A percentile compares a stretch with the other conserved stretches of the same genome.
These are phyloP conservation scores for Talaromyces verruculosus DNA, from an alignment of 2,329 filamentous ascomycete genomes.

Conservation along the genomic window DNA sequence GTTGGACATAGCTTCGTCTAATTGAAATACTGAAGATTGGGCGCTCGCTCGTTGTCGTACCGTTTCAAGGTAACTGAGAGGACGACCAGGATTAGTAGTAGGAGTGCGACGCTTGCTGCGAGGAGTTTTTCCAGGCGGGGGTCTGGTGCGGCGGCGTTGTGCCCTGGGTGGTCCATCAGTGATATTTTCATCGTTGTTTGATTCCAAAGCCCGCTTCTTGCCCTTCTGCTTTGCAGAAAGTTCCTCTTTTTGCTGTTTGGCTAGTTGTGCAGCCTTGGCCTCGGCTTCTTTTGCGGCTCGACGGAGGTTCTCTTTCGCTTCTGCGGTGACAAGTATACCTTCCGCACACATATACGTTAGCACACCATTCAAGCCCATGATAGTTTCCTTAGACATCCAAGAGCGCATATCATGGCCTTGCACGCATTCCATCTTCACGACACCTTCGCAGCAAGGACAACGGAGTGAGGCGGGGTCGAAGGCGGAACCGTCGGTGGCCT, in stretches of 20 bases:
- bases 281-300: background rate
- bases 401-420: conserved; percentile 11
- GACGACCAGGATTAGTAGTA: conserved; percentile 4
- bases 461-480: background rate
- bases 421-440: conserved; percentile 10
- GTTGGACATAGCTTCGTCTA: conserved; percentile 15
- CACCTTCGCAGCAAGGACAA: conserved; percentile 17
- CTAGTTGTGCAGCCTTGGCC: background rate
- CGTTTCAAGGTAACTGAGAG: conserved; percentile 3
- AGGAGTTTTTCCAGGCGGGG: background rate
- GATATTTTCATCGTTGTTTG: conserved; percentile 8
- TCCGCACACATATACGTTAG: conserved; percentile 16
- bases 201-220: conserved; percentile 16
- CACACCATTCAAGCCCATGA: background rate
- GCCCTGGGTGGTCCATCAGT: conserved; percentile 14
- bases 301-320: conserved; percentile 5
- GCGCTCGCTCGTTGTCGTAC: background rate
- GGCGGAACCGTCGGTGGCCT: background rate
- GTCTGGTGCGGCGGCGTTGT: conserved; percentile 13
- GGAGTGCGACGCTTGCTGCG: conserved; percentile 9
- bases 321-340: conserved; percentile 3
- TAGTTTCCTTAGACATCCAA: conserved; percentile 2
- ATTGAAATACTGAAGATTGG: conserved; percentile 12
- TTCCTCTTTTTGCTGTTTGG: background rate
- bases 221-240: conserved; percentile 12